A percentile compares a stretch with the other conserved stretches of the same genome.
Conservation (phyloP, 345 rosid genomes). For the Jatropha curcas region DNA sequence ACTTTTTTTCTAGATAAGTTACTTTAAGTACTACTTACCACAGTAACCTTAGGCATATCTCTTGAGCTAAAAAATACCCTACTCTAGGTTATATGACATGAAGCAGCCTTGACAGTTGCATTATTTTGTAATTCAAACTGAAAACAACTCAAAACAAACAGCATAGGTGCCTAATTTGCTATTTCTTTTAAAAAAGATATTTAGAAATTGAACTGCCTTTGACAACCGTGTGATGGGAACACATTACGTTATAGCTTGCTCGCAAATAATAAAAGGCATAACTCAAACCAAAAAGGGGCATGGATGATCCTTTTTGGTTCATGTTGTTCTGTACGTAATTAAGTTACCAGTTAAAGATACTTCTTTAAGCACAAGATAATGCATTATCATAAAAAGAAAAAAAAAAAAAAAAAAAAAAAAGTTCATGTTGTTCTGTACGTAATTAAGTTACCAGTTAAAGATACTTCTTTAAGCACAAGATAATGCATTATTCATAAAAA, state of each 20-base stretch:
- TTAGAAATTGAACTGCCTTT: background rate
- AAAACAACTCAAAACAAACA: background rate
- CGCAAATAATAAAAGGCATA: background rate
- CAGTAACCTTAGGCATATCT: background rate
- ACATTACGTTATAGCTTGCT: background rate
- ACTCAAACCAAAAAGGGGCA: background rate
- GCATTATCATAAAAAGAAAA: background rate
- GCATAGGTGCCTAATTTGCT: background rate
- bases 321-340: background rate
- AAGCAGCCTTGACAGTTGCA: background rate
- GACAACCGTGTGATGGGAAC: background rate
- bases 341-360: background rate
- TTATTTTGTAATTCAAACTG: background rate
- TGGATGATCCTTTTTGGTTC: background rate
- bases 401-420: too few relatives aligned
- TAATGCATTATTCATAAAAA: background rate
- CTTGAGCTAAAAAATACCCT: background rate
- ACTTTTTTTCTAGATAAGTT: background rate
- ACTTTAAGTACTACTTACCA: background rate
- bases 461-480: background rate
- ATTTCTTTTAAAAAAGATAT: background rate
- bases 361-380: background rate
- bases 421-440: background rate
- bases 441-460: background rate
- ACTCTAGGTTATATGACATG: background rate